Base-by-base conservation (phyloP, 2,329 filamentous ascomycete genomes). In the Canariomyces notabilis region DNA sequence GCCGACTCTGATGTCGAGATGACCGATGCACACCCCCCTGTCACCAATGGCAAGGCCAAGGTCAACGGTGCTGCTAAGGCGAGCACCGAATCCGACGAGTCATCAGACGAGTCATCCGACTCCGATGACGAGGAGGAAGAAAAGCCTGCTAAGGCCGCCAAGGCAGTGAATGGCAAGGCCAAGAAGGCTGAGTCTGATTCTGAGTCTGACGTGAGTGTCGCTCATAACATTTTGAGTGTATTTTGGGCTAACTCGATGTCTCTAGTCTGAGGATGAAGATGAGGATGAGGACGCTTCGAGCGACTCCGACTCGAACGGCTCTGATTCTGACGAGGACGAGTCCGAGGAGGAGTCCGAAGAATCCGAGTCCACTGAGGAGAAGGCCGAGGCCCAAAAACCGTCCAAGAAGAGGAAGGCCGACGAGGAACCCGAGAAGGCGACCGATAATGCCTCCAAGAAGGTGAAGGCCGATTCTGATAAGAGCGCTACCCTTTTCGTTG, bases 401-500 rank as follows among this genome's bases (percentile, higher is more conserved):
- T 66, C 74, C 58, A 83, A 83, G 75, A 84, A 84, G 77, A 78
- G 80, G 67, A 84, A 84, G 75, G 79, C 79, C 43, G 77, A 79
- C 50, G 71, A 62, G 42, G 59, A 61, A 47, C 64, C 69, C 44
- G 71, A 73, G n/a, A n/a, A n/a, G 47, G 37, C 45, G 14, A 32
- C 45, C n/a, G 66, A 70, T 43, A 67, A 76, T 29, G 68, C 71
- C 14, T 63, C 75, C 50, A 88, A 87, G 79, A 87, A 86, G 75
- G 69, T 72, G 63, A 86, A 85, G 76, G 76, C 74, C 29, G 77
- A 82, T 34, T 66, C 63, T 42, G 73, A 65, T 49, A 66, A 74
- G 48, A 66, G 73, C 60, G 72, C 73, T 56, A 95, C 89, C 61
- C 82, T 96, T 44, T 96, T 95, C 68, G 82, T 89, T 56, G 90